Evolutionary conservation across 345 rosid species (phyloP).

Genomic region (Aegle marmelos): DNA sequence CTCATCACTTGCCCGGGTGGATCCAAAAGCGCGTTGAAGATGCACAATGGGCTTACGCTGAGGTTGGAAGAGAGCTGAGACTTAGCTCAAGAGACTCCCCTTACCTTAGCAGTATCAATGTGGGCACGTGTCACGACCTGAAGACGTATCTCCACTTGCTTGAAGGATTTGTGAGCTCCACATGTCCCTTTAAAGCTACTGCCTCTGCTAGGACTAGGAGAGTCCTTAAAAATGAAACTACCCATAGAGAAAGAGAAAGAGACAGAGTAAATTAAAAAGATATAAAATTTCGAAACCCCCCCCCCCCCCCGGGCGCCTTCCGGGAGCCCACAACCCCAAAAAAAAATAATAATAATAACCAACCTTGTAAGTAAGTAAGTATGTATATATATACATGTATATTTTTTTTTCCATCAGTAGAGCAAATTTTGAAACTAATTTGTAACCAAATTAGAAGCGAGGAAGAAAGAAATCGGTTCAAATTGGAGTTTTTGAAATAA

Average conservation of each 20-base stretch:
- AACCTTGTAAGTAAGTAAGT: no score
- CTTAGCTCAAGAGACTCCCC: constrained; percentile 71
- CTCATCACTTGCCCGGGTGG: constrained; percentile 46
- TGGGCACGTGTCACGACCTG: constrained; percentile 84
- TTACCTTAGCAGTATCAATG: constrained; percentile 41
- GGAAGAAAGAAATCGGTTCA: no score
- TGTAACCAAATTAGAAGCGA: no score
- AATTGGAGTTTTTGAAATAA: no score
- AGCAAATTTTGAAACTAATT: no score
- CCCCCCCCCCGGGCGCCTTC: no score
- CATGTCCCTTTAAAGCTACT: constrained; percentile 63
- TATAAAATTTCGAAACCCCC: no score
- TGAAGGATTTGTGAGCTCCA: constrained; percentile 64
- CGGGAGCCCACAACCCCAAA: no score
- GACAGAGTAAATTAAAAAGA: background rate
- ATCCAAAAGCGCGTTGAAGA: constrained; percentile 52
- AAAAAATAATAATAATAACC: no score
- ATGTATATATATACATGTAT: no score
- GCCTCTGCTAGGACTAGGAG: constrained; percentile 22
- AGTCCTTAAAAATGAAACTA: constrained; percentile 21
- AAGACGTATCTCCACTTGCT: constrained; percentile 75
- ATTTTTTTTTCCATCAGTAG: no score
- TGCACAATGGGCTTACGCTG: constrained; percentile 76
- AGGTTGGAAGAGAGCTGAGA: constrained; percentile 74
- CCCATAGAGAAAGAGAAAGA: background rate